These are phyloP conservation scores for Talaromyces albobiverticillius DNA, from an alignment of 2,329 filamentous ascomycete genomes.

Conservation along the genomic window DNA sequence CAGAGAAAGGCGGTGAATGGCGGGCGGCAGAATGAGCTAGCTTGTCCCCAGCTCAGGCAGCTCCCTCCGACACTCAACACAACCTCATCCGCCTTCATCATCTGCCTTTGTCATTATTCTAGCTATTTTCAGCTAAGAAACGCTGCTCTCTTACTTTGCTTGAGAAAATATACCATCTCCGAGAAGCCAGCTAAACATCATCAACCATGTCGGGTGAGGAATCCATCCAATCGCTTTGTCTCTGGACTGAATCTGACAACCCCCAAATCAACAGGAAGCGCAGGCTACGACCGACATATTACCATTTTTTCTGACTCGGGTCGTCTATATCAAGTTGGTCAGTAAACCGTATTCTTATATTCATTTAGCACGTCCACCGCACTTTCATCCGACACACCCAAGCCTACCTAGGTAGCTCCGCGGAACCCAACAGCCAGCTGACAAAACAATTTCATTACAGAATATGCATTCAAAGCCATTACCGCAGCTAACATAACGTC, in stretches of 20 bases:
- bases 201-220: slow-evolving; percentile 47
- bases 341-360: slow-evolving; percentile 37
- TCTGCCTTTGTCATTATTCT: neutral
- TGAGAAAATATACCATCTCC: neutral
- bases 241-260: slow-evolving; percentile 23
- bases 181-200: slow-evolving; percentile 16
- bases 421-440: slow-evolving; percentile 3
- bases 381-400: too few relatives aligned
- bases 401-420: neutral
- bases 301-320: slow-evolving; percentile 99
- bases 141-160: neutral
- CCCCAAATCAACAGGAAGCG: slow-evolving; percentile 57
- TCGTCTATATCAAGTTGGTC: slow-evolving; percentile 98
- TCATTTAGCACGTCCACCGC: too few relatives aligned
- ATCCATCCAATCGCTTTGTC: slow-evolving; percentile 17
- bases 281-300: slow-evolving; percentile 97
- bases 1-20: slow-evolving; percentile 7
- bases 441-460: slow-evolving; percentile 47
- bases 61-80: slow-evolving; percentile 9
- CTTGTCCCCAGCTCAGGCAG: slow-evolving; percentile 13
- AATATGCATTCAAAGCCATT: slow-evolving; percentile 99
- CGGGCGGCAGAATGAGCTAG: slow-evolving; percentile 14
- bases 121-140: neutral
- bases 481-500: slow-evolving; percentile 99
- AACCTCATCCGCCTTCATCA: slow-evolving; percentile 5